Base-by-base conservation (phyloP, 305 asterid species). In the Fraxinus baroniana region DNA sequence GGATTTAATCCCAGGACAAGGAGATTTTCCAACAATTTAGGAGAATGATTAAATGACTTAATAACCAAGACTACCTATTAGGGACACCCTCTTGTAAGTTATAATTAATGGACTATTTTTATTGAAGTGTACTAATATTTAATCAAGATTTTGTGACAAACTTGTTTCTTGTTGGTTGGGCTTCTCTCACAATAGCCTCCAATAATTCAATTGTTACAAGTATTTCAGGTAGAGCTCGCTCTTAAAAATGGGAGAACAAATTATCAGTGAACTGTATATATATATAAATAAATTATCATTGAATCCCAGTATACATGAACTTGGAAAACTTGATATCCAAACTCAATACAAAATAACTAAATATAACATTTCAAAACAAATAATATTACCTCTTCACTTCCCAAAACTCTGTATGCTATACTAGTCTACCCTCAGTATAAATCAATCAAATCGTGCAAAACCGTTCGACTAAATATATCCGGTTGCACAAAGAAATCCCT, bases 291-390 rank as follows among this genome's bases (percentile, higher is more conserved):
- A 36, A 36, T 36, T 36, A 36, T 37, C 44, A 37, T 37, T 49
- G 20, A 49, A 49, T 49, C 62, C 62, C 62, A 62, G 71, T 20
- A 20, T 18, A 7, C 71, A 62, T 62, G 2, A 62, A 20, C 12
- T 62, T 20, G 8, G 71, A 7, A 7, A 62, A 18, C 17, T 62
- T 20, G 71, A 62, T 62, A 62, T 22, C 71, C 15, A 62, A 62
- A 7, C 71, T 6, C 15, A 80, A 75, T 83, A 88, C 87, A 83
- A 87, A 90, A 84, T 90, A 90, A 88, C 86, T 49, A 90, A 41
- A 88, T 78, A 68, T 78, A 89, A 88, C 85, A 80, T 76, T 68
- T 81, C 74, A 77, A 83, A 85, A 80, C 89, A 84, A 83, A 81
- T 81, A 81, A 81, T 78, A 68, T 78, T 82, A 81, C 89, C 66